Percentiles rank a stretch among this genome's conserved stretches.
Evolutionary conservation across 2,329 filamentous ascomycete genomes (phyloP).

Genomic region (Pleomassaria siparia): DNA sequence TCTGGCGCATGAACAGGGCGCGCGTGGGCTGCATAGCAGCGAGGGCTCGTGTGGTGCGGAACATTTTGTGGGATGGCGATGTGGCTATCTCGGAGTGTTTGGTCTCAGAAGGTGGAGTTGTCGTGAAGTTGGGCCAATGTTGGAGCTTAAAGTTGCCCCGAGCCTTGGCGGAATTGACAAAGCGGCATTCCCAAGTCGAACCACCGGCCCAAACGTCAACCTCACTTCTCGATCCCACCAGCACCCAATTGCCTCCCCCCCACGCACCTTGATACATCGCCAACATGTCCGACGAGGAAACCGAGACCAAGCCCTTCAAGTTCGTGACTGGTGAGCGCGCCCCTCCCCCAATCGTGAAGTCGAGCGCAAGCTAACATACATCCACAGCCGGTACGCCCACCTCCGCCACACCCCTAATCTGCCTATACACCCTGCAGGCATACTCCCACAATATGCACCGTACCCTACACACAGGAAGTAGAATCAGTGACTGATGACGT

Average conservation of each 20-base stretch:
- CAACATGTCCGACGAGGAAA: slow-evolving; percentile 77
- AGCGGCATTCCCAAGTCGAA: slow-evolving; percentile 40
- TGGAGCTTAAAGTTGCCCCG: slow-evolving; percentile 9
- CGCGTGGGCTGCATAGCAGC: slow-evolving; percentile 45
- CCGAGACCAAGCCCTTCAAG: slow-evolving; percentile 99
- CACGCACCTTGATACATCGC: slow-evolving; percentile 13
- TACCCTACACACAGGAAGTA: too few species aligned
- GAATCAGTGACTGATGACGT: slow-evolving; percentile 11
- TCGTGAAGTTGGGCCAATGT: slow-evolving; percentile 19
- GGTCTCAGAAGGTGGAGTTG: slow-evolving; percentile 15
- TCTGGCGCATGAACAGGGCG: slow-evolving; percentile 43
- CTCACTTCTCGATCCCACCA: slow-evolving; percentile 31
- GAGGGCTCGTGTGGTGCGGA: slow-evolving; percentile 42
- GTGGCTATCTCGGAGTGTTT: slow-evolving; percentile 26
- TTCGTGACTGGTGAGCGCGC: slow-evolving; percentile 88
- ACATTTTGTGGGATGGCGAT: slow-evolving; percentile 34
- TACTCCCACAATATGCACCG: neutral
- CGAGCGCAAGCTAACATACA: slow-evolving; percentile 32
- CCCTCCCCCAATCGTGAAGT: slow-evolving; percentile 13
- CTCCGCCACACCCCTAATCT: slow-evolving; percentile 8
- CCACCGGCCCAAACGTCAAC: slow-evolving; percentile 25
- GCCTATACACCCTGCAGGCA: neutral
- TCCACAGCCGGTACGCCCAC: slow-evolving; percentile 44
- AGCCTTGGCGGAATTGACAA: slow-evolving; percentile 19
- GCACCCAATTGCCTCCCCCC: slow-evolving; percentile 33